Percentiles rank a stretch among this genome's conserved stretches.
phyloP scores from a whole-genome alignment of 1,139 yeast species.

The Eremothecium sinecaudum region DNA sequence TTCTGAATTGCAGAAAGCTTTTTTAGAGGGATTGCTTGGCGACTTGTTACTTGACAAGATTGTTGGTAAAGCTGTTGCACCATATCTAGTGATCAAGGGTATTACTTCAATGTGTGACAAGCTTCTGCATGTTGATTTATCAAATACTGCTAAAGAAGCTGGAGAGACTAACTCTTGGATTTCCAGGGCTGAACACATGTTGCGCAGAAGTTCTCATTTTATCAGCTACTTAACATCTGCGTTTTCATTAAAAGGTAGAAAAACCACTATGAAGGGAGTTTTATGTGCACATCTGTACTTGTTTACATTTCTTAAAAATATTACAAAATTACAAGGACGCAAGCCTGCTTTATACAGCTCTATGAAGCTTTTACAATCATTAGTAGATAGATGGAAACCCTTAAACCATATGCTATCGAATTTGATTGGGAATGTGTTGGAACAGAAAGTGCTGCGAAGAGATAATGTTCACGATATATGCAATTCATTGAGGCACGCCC shows the following conservation, averaged over 20 bases:
- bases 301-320: constrained; percentile 18
- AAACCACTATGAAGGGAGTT: not conserved
- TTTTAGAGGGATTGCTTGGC: constrained; percentile 14
- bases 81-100: constrained; percentile 19
- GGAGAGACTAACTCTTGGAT: not conserved
- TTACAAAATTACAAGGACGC: constrained; percentile 14
- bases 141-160: not conserved
- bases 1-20: constrained; percentile 8
- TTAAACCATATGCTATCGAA: constrained; percentile 10
- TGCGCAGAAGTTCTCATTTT: not conserved
- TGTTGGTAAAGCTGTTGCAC: constrained; percentile 20
- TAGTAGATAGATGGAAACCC: constrained; percentile 7
- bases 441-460: constrained; percentile 6
- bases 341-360: constrained; percentile 22
- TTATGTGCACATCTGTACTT: constrained; percentile 4
- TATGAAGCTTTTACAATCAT: constrained; percentile 13
- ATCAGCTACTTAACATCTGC: not conserved
- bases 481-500: constrained; percentile 11
- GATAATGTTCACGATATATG: constrained; percentile 6
- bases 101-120: constrained; percentile 13
- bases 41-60: constrained; percentile 21
- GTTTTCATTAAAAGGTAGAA: not conserved
- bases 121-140: constrained; percentile 2
- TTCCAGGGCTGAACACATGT: not conserved
- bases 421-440: constrained; percentile 7